Evolutionary conservation across 345 rosid species (phyloP).

Genomic region (Moricandia arvensis): DNA sequence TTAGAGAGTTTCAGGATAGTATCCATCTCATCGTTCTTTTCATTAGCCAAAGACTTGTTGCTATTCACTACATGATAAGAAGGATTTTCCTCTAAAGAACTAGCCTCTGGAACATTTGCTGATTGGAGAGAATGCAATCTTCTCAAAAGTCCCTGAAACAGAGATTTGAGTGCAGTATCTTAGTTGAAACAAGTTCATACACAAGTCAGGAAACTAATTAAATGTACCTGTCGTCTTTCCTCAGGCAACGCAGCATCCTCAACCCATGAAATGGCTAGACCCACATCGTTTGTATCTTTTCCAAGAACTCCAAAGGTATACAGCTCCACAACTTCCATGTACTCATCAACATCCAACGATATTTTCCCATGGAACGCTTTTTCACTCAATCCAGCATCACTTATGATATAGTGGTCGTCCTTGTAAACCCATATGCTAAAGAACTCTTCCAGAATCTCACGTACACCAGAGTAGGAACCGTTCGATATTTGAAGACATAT

Average conservation of each 20-base stretch:
- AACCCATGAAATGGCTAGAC: constrained; percentile 72
- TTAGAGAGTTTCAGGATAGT: constrained; percentile 40
- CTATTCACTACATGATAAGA: constrained; percentile 25
- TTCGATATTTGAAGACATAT: constrained; percentile 72
- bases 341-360: constrained; percentile 50
- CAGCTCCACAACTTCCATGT: constrained; percentile 64
- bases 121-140: constrained; percentile 59
- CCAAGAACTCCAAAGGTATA: constrained; percentile 64
- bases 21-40: constrained; percentile 17
- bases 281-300: constrained; percentile 47
- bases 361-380: constrained; percentile 38
- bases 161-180: not conserved
- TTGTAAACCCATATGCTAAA: constrained; percentile 62
- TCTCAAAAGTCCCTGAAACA: constrained; percentile 66
- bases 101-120: constrained; percentile 34
- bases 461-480: constrained; percentile 49
- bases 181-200: constrained; percentile 1
- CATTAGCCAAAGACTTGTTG: constrained; percentile 31
- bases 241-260: constrained; percentile 78
- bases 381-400: constrained; percentile 30
- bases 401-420: constrained; percentile 46
- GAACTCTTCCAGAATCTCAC: constrained; percentile 72
- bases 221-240: constrained; percentile 66
- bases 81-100: constrained; percentile 35
- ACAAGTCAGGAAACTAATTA: constrained; percentile 5